Conservation (phyloP, 805 yeast genomes). For the Yamadazyma phyllophila region DNA sequence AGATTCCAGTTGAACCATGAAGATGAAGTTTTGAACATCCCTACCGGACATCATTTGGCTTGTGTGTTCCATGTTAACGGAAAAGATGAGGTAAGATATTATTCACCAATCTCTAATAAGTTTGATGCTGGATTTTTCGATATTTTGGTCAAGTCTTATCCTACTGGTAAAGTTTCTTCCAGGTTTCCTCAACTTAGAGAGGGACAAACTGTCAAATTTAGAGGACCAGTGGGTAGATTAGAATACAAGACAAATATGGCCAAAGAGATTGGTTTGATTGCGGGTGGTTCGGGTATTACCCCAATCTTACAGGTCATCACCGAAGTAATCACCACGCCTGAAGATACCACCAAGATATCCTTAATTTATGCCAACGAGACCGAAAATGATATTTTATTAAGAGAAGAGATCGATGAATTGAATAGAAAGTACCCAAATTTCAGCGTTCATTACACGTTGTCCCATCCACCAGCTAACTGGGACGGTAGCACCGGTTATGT, state of each 20-base stretch:
- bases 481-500: constrained; percentile 58
- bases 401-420: constrained; percentile 70
- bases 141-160: constrained; percentile 71
- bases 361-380: constrained; percentile 73
- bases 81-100: constrained; percentile 59
- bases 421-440: constrained; percentile 62
- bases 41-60: constrained; percentile 75
- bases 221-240: constrained; percentile 80
- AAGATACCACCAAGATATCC: constrained; percentile 58
- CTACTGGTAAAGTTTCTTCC: constrained; percentile 67
- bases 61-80: constrained; percentile 51
- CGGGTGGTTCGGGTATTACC: constrained; percentile 89
- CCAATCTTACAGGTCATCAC: constrained; percentile 83
- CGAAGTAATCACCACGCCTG: constrained; percentile 65
- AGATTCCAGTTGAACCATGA: constrained; percentile 64
- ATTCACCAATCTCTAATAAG: constrained; percentile 73
- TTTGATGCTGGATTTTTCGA: constrained; percentile 74
- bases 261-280: constrained; percentile 63
- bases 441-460: constrained; percentile 56
- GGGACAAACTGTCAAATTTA: constrained; percentile 67
- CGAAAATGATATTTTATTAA: constrained; percentile 71
- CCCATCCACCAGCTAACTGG: constrained; percentile 49
- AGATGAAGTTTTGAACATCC: constrained; percentile 60
- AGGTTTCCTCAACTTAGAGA: constrained; percentile 60
- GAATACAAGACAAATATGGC: constrained; percentile 57